Percentiles rank a stretch among this genome's conserved stretches.
These are phyloP conservation scores for Gryganskiella cystojenkinii DNA, from an alignment of 192 early-diverging fungal genomes.

Conservation along the genomic window DNA sequence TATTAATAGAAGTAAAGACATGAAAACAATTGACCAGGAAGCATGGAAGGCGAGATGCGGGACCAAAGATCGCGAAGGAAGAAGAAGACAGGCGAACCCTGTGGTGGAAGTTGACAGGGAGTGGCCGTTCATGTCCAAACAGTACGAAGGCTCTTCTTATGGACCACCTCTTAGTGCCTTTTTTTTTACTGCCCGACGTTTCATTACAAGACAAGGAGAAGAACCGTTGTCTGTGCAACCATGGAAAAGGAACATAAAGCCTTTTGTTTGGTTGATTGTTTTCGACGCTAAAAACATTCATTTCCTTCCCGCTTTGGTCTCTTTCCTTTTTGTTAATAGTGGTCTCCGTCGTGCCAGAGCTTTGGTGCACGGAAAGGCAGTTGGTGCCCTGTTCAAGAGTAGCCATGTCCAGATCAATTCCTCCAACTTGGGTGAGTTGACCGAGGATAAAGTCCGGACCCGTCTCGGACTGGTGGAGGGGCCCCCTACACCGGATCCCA, in stretches of 20 bases:
- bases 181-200: too few relatives aligned
- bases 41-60: too few relatives aligned
- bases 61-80: too few relatives aligned
- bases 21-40: neutral
- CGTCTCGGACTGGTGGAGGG: conserved; percentile 33
- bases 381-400: conserved; percentile 63
- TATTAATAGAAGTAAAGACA: neutral
- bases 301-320: neutral
- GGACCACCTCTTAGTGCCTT: too few relatives aligned
- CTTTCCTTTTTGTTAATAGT: neutral
- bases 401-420: conserved; percentile 39
- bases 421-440: conserved; percentile 27
- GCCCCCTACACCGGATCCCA: conserved; percentile 32
- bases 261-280: neutral
- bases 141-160: too few relatives aligned
- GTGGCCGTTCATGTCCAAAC: too few relatives aligned
- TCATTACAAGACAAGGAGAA: neutral
- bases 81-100: too few relatives aligned
- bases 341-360: conserved; percentile 57
- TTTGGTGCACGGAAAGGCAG: conserved; percentile 72
- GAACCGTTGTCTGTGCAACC: neutral
- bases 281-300: too few relatives aligned
- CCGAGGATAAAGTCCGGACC: conserved; percentile 22
- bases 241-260: too few relatives aligned
- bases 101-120: too few relatives aligned